A percentile compares a stretch with the other conserved stretches of the same genome.
Evolutionary conservation across 306 rosid genomes (phyloP).

Genomic region (Quercus wislizeni): DNA sequence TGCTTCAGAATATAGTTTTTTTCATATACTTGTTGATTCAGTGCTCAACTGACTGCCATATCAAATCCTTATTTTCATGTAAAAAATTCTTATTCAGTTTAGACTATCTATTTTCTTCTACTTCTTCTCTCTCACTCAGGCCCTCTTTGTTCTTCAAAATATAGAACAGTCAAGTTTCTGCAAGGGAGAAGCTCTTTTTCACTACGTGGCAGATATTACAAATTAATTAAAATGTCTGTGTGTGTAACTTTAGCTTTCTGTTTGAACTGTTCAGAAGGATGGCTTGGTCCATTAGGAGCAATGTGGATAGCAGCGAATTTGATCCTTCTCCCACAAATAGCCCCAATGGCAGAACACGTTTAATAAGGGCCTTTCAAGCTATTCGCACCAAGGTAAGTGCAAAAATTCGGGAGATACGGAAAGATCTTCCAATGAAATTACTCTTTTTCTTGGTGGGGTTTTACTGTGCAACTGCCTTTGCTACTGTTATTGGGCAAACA

Average conservation of each 20-base stretch:
- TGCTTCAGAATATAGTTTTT: neutral
- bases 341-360: constrained; percentile 61
- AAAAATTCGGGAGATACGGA: constrained; percentile 57
- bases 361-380: constrained; percentile 64
- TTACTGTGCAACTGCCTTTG: constrained; percentile 91
- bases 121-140: neutral
- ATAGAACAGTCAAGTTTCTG: neutral
- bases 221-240: neutral
- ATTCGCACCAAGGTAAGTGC: constrained; percentile 58
- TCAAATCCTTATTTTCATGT: no score
- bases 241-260: neutral
- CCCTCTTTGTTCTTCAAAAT: neutral
- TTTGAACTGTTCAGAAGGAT: constrained; percentile 50
- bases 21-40: neutral
- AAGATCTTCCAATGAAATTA: constrained; percentile 68
- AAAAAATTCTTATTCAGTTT: no score
- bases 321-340: constrained; percentile 58
- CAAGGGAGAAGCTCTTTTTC: neutral
- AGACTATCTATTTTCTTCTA: neutral
- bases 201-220: neutral
- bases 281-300: constrained; percentile 58
- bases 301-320: constrained; percentile 47
- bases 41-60: neutral
- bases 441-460: constrained; percentile 83
- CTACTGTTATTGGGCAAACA: constrained; percentile 95